These are phyloP conservation scores for Tetrapisispora nanseiensis DNA, from an alignment of 805 yeast genomes.

Conservation along the genomic window DNA sequence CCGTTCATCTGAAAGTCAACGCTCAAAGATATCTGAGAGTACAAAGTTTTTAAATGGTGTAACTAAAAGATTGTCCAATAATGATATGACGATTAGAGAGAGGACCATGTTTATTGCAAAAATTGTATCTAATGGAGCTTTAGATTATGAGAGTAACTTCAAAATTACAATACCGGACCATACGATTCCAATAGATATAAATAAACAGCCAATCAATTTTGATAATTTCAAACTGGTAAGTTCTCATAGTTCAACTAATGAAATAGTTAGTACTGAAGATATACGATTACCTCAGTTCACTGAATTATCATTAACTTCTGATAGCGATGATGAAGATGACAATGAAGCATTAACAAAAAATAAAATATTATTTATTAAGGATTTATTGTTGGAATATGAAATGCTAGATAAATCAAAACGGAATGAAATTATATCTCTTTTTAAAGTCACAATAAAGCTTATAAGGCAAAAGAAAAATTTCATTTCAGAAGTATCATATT, in stretches of 20 bases:
- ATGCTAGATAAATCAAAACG: constrained; percentile 26
- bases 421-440: constrained; percentile 35
- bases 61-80: constrained; percentile 20
- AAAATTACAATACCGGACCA: constrained; percentile 15
- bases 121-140: constrained; percentile 14
- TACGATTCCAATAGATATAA: background rate
- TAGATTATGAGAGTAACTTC: constrained; percentile 25
- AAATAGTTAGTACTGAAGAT: too few relatives aligned
- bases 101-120: constrained; percentile 30
- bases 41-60: constrained; percentile 20
- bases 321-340: constrained; percentile 28
- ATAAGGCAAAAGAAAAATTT: constrained; percentile 53
- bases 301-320: constrained; percentile 2
- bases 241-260: too few relatives aligned
- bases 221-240: background rate
- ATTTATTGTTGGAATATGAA: constrained; percentile 48
- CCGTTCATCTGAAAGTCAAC: constrained; percentile 5
- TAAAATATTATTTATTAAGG: constrained; percentile 63
- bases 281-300: background rate
- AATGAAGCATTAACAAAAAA: constrained; percentile 8
- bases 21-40: constrained; percentile 9
- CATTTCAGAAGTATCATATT: constrained; percentile 51
- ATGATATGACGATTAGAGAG: constrained; percentile 19
- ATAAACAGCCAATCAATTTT: constrained; percentile 5
- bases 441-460: constrained; percentile 37